Evolutionary conservation across 352 stramenopile species (phyloP).

Genomic region (Saprolegnia diclina): DNA sequence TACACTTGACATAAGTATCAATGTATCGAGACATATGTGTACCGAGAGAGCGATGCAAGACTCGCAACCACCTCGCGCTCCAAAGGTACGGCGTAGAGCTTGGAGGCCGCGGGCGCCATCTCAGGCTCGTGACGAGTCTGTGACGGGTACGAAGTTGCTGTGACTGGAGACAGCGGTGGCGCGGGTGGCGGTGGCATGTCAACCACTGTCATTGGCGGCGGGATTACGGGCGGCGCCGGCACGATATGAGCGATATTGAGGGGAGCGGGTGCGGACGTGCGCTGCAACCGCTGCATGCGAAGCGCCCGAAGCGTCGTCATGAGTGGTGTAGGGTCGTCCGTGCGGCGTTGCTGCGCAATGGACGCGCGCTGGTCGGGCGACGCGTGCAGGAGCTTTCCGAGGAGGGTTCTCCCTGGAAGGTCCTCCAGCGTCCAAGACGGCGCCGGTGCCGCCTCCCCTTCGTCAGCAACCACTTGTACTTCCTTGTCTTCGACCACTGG

Average conservation of each 20-base stretch:
- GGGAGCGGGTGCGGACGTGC: not conserved
- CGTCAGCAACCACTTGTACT: no score
- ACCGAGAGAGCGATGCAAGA: not conserved
- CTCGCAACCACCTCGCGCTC: not conserved
- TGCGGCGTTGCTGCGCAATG: not conserved
- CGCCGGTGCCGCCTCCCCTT: not conserved
- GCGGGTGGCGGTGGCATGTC: slow-evolving; percentile 2
- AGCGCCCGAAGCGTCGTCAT: slow-evolving; percentile 7
- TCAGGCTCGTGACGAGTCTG: no score
- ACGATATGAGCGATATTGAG: not conserved
- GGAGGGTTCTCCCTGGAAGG: slow-evolving; percentile 18
- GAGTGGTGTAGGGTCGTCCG: not conserved
- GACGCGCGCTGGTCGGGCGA: slow-evolving; percentile 1
- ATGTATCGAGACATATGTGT: not conserved
- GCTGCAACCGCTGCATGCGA: not conserved
- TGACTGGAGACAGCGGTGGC: not conserved
- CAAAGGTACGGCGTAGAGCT: not conserved
- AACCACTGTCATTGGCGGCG: not conserved
- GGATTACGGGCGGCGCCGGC: not conserved
- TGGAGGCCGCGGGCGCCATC: not conserved
- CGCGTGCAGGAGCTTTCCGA: slow-evolving; percentile 22
- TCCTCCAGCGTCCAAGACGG: not conserved
- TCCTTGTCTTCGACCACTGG: not conserved
- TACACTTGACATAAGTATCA: not conserved
- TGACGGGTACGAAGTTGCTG: not conserved